Evolutionary conservation across 345 rosid genomes (phyloP).

Genomic region (Heritiera littoralis): DNA sequence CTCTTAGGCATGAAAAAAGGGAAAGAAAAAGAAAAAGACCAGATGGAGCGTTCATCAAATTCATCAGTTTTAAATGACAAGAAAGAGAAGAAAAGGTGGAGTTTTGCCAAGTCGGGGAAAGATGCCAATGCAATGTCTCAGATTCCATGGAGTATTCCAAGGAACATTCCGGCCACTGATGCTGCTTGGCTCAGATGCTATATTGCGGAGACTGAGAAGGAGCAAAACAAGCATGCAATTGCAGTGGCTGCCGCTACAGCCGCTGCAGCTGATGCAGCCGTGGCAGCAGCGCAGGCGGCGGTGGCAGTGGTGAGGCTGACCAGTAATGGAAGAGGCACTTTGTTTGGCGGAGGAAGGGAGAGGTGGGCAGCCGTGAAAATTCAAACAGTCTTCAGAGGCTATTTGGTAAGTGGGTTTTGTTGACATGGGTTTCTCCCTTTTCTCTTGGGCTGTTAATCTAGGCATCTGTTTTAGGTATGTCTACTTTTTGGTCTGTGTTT

Average conservation of each 20-base stretch:
- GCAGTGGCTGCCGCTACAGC: slow-evolving; percentile 57
- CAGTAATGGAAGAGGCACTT: slow-evolving; percentile 39
- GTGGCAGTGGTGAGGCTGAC: slow-evolving; percentile 52
- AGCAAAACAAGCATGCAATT: slow-evolving; percentile 57
- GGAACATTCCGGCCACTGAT: slow-evolving; percentile 26
- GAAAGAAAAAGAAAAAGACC: slow-evolving; percentile 30
- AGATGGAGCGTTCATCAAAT: slow-evolving; percentile 22
- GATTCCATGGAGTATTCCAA: slow-evolving; percentile 17
- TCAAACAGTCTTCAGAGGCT: slow-evolving; percentile 65
- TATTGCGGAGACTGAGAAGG: slow-evolving; percentile 44
- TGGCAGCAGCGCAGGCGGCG: slow-evolving; percentile 55
- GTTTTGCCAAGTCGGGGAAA: slow-evolving; percentile 46
- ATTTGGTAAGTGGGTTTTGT: slow-evolving; percentile 47
- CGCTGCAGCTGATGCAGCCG: slow-evolving; percentile 54
- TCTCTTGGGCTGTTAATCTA: background rate
- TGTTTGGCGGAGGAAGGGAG: slow-evolving; percentile 38
- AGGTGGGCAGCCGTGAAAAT: slow-evolving; percentile 55
- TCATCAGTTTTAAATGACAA: slow-evolving; percentile 33
- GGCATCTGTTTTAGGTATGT: background rate
- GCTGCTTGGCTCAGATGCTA: slow-evolving; percentile 42
- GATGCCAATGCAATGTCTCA: slow-evolving; percentile 17
- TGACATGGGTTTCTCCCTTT: background rate
- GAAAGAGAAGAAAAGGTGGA: slow-evolving; percentile 52
- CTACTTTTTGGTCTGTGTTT: background rate
- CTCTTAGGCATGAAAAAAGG: slow-evolving; percentile 64